A percentile compares a stretch with the other conserved stretches of the same genome.
Evolutionary conservation across 2,329 filamentous ascomycete species (phyloP).

Genomic region (Colletotrichum tofieldiae): DNA sequence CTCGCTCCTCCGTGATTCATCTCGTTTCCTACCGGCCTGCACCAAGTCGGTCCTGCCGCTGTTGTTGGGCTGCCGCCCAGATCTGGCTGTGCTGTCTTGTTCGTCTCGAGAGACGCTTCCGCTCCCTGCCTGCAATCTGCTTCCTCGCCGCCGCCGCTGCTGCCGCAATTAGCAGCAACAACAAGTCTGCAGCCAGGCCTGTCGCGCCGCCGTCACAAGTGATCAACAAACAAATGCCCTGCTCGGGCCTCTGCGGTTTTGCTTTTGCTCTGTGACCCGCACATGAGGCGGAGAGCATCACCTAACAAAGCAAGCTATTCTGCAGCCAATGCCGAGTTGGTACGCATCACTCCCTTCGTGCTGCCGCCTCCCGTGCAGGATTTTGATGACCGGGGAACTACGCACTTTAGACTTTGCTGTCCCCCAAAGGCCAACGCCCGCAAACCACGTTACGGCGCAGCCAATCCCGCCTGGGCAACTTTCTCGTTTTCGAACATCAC

Average conservation of each 20-base stretch:
- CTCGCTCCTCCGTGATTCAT: conserved; percentile 29
- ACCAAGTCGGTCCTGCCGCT: conserved; percentile 7
- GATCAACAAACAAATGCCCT: conserved; percentile 34
- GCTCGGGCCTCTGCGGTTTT: conserved; percentile 3
- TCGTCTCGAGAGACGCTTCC: conserved; percentile 18
- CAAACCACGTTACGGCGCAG: background rate
- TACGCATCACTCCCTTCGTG: background rate
- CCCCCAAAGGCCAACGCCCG: conserved; percentile 32
- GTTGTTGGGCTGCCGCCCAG: conserved; percentile 22
- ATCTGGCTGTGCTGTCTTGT: conserved; percentile 23
- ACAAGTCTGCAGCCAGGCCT: conserved; percentile 18
- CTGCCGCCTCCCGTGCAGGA: background rate
- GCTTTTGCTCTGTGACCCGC: conserved; percentile 1
- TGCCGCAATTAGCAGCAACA: conserved; percentile 9
- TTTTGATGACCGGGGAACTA: background rate
- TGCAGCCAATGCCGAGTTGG: conserved; percentile 2
- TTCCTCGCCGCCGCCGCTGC: background rate
- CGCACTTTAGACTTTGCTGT: background rate
- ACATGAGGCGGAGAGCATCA: background rate
- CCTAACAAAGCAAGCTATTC: conserved; percentile 18
- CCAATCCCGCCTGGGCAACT: conserved; percentile 18
- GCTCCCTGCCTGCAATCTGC: conserved; percentile 22
- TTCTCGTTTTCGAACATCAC: conserved; percentile 1
- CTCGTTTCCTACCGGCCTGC: conserved; percentile 8
- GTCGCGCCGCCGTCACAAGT: conserved; percentile 2